Evolutionary conservation across 2,329 filamentous ascomycete species (phyloP).

Genomic region (Aureobasidium sp.): DNA sequence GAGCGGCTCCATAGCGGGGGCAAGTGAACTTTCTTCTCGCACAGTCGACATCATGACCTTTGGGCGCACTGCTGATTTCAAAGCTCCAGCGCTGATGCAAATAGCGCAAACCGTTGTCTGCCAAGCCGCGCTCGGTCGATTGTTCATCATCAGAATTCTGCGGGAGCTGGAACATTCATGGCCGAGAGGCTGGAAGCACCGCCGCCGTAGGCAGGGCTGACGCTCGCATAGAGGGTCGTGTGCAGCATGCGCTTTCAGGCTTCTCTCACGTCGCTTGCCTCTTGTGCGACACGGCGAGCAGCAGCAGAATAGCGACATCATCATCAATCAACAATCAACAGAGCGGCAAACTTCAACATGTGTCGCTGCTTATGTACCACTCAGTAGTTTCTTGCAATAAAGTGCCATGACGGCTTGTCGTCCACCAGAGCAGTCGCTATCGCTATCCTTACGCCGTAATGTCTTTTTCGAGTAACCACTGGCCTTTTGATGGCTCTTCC

Average conservation of each 20-base stretch:
- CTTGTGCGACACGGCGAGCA: neutral
- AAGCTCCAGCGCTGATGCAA: neutral
- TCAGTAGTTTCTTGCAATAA: neutral
- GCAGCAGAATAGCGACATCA: neutral
- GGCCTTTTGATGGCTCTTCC: neutral
- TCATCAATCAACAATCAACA: neutral
- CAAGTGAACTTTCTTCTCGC: constrained; percentile 9
- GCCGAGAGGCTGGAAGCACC: neutral
- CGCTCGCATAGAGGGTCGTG: neutral
- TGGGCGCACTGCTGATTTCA: neutral
- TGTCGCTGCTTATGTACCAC: neutral
- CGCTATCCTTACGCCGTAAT: neutral
- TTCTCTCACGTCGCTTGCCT: neutral
- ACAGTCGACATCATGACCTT: constrained; percentile 9
- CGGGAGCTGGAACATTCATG: neutral
- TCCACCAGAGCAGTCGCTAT: neutral
- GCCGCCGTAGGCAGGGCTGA: neutral
- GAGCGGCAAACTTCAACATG: neutral
- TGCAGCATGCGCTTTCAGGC: neutral
- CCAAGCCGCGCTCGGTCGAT: neutral
- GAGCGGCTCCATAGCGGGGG: constrained; percentile 7
- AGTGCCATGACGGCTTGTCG: neutral
- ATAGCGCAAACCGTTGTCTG: constrained; percentile 7
- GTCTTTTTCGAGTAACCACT: constrained; percentile 1
- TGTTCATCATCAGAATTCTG: neutral